These are phyloP conservation scores for Melampsora americana DNA, from an alignment of 1,284 basidiomycete species.

Conservation along the genomic window DNA sequence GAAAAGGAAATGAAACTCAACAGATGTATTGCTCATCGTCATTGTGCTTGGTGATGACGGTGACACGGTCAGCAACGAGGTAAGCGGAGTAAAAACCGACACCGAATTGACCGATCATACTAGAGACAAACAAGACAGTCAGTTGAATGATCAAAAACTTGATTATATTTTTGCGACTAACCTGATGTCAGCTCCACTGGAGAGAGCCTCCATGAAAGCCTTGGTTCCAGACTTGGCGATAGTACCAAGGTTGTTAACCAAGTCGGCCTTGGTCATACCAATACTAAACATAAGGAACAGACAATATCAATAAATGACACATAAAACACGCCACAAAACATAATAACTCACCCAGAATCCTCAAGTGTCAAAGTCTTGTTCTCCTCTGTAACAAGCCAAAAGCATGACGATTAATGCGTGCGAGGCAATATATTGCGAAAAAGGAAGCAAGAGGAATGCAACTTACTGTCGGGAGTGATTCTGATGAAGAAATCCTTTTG, in stretches of 20 bases:
- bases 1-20: not conserved
- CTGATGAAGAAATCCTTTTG: slow-evolving; percentile 81
- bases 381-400: slow-evolving; percentile 69
- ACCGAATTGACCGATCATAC: slow-evolving; percentile 74
- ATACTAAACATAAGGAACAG: not conserved
- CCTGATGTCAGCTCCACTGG: slow-evolving; percentile 94
- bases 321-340: not conserved
- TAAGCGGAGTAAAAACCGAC: slow-evolving; percentile 99
- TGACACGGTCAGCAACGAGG: slow-evolving; percentile 96
- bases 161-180: too few relatives aligned
- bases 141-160: too few relatives aligned
- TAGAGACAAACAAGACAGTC: too few relatives aligned
- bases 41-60: slow-evolving; percentile 99
- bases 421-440: not conserved
- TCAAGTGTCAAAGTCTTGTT: slow-evolving; percentile 87
- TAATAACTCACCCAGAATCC: slow-evolving; percentile 65
- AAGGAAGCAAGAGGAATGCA: not conserved
- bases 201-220: slow-evolving; percentile 90
- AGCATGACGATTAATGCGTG: slow-evolving; percentile 42
- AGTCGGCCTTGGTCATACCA: slow-evolving; percentile 86
- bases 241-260: slow-evolving; percentile 99
- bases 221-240: slow-evolving; percentile 95
- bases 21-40: slow-evolving; percentile 99
- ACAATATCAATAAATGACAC: not conserved
- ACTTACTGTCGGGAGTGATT: slow-evolving; percentile 64